These are phyloP conservation scores for Calonectria pauciramosa DNA, from an alignment of 2,329 filamentous ascomycete species.

Conservation along the genomic window DNA sequence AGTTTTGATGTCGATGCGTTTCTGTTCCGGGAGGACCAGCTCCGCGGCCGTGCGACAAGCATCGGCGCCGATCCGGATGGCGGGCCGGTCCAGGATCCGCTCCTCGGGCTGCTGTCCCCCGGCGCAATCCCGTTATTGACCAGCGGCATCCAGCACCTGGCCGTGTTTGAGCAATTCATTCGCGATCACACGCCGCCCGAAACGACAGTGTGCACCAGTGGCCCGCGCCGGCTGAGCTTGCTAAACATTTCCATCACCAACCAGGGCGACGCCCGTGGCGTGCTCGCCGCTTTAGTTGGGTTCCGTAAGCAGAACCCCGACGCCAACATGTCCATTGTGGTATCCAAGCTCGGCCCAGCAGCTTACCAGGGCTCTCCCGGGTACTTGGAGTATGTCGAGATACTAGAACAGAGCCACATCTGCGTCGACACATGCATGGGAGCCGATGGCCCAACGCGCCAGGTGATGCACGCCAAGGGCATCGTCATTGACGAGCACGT, in stretches of 20 bases:
- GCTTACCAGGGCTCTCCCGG: background rate
- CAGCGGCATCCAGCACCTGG: background rate
- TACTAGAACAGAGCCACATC: background rate
- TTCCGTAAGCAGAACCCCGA: background rate
- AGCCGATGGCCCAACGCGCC: background rate
- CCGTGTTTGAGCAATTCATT: background rate
- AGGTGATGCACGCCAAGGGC: conserved; percentile 13
- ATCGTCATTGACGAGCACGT: background rate
- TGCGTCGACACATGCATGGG: background rate
- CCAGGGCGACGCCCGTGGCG: background rate
- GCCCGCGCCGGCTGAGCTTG: background rate
- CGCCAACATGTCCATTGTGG: background rate
- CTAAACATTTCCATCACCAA: background rate
- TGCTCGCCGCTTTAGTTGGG: background rate
- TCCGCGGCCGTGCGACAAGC: background rate
- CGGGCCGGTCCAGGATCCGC: background rate
- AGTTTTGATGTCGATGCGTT: background rate
- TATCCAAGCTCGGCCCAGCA: background rate
- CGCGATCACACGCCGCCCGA: background rate
- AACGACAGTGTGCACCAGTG: background rate
- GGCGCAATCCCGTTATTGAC: background rate
- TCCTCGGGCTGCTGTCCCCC: background rate
- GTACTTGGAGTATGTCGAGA: background rate
- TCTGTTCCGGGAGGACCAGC: background rate
- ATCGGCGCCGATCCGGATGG: background rate